A percentile compares a stretch with the other conserved stretches of the same genome.
These are phyloP conservation scores for Emmonsiellopsis sp. DNA, from an alignment of 2,329 filamentous ascomycete species.

Conservation along the genomic window DNA sequence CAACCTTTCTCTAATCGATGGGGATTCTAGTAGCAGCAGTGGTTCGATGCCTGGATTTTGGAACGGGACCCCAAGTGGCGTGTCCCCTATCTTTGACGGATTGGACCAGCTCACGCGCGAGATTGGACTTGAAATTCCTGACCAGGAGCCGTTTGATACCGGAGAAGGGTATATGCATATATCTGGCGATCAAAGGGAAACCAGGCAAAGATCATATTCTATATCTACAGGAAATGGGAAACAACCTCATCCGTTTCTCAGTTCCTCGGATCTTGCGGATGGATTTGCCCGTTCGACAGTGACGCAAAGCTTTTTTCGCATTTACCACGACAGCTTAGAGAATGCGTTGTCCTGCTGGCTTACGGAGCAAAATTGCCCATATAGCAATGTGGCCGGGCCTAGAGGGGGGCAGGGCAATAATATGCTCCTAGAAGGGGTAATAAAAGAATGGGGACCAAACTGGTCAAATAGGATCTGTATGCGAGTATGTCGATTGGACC, in stretches of 20 bases:
- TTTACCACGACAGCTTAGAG: constrained; percentile 37
- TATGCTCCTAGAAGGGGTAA: constrained; percentile 7
- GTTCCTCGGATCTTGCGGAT: constrained; percentile 20
- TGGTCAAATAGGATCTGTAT: constrained; percentile 37
- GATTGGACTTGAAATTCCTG: not conserved
- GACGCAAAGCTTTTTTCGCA: constrained; percentile 30
- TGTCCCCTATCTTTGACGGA: not conserved
- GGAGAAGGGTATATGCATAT: not conserved
- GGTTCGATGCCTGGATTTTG: not conserved
- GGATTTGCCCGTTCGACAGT: constrained; percentile 28
- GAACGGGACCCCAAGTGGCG: not conserved
- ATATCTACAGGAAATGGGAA: not conserved
- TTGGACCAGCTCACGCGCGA: not conserved
- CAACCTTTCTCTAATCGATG: not conserved
- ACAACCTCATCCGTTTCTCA: constrained; percentile 4
- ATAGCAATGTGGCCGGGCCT: constrained; percentile 23
- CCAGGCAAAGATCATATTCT: not conserved
- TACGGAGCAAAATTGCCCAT: constrained; percentile 37
- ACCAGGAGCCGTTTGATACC: not conserved
- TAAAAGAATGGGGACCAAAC: constrained; percentile 26
- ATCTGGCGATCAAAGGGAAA: not conserved
- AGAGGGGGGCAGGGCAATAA: constrained; percentile 6
- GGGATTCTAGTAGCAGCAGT: not conserved
- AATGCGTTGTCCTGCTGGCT: constrained; percentile 36
- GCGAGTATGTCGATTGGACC: constrained; percentile 34